Evolutionary conservation across 345 rosid genomes (phyloP).

Genomic region (Moringa oleifera): DNA sequence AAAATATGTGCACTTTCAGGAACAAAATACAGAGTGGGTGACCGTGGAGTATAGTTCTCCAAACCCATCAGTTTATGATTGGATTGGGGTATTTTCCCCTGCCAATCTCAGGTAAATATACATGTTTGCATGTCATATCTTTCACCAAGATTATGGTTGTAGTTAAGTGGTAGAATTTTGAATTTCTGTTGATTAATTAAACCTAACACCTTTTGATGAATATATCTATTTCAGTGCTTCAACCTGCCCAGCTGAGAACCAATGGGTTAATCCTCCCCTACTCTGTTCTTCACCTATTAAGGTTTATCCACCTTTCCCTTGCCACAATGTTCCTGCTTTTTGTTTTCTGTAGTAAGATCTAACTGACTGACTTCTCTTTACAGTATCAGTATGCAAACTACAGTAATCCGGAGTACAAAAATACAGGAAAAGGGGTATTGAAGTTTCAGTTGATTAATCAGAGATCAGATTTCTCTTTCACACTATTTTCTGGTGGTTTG

Average conservation of each 20-base stretch:
- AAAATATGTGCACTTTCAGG: constrained; percentile 25
- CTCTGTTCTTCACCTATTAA: constrained; percentile 69
- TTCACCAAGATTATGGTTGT: neutral
- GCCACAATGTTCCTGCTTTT: neutral
- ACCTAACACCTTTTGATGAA: neutral
- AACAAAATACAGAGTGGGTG: constrained; percentile 51
- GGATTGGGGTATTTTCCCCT: constrained; percentile 84
- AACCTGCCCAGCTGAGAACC: constrained; percentile 40
- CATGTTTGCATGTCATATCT: neutral
- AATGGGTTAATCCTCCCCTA: constrained; percentile 37
- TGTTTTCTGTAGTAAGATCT: neutral
- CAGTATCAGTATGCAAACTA: constrained; percentile 68
- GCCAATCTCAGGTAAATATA: constrained; percentile 52
- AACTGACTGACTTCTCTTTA: constrained; percentile 2
- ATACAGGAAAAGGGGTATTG: constrained; percentile 47
- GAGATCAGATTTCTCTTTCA: constrained; percentile 69
- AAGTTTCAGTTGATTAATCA: constrained; percentile 72
- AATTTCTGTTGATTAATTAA: constrained; percentile 2
- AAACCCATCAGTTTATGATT: constrained; percentile 55
- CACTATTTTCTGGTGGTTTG: constrained; percentile 56
- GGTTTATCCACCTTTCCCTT: constrained; percentile 26
- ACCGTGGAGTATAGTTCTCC: constrained; percentile 40
- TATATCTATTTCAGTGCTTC: constrained; percentile 39
- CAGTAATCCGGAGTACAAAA: constrained; percentile 41
- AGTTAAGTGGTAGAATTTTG: neutral